Evolutionary conservation across 1,139 yeast species (phyloP), one percentile per base, ranked within the genome.

Genomic region (Chernovozyma sophiae-reginae): DNA sequence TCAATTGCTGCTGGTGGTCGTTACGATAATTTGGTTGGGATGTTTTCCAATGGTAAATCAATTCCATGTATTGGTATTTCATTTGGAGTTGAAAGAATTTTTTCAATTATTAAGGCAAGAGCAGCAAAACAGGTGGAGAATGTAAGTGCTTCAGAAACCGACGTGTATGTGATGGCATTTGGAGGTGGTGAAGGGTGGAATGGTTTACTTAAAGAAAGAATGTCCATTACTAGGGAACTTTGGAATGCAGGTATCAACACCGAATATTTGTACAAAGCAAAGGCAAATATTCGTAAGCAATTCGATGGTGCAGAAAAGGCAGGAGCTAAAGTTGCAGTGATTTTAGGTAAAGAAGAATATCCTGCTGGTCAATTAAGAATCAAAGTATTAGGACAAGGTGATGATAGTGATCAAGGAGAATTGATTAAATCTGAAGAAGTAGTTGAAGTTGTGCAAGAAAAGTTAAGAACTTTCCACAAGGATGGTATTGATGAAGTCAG

Each of bases 1-100:
- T 90, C 97, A 7, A 87, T 92, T 51, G 96, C 96, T 39, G 98
- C 96, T 32, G 98, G 98, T 65, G 98, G 98, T 48, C 86, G 98
- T 62, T 92, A 92, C 62, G 98, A 92, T 60, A 83, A 85, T 51
- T 75, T 92, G 45, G 97, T 92, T 25, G 96, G 96, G 48, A 92
- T 92, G 97, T 92, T 92, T 62, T 82, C 96, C 44, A 81, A 79
- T 55, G 92, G 92, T 48, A 87, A 89, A 65, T 83, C 92, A 20
- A 89, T 92, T 53, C 98, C 98, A 18, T 92, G 98, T 71, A 95
- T 92, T 35, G 98, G 98, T 61, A 72, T 90, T 38, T 90, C 97
- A 3, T 92, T 92, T 53, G 98, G 98, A 53, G 92, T 92, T 38
- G 98, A 92, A 65, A 81, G 98, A 61, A 67, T 92, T 45, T 92